These are phyloP conservation scores for Rhododendron simsii DNA, from an alignment of 148 eudicot genomes.

Conservation along the genomic window DNA sequence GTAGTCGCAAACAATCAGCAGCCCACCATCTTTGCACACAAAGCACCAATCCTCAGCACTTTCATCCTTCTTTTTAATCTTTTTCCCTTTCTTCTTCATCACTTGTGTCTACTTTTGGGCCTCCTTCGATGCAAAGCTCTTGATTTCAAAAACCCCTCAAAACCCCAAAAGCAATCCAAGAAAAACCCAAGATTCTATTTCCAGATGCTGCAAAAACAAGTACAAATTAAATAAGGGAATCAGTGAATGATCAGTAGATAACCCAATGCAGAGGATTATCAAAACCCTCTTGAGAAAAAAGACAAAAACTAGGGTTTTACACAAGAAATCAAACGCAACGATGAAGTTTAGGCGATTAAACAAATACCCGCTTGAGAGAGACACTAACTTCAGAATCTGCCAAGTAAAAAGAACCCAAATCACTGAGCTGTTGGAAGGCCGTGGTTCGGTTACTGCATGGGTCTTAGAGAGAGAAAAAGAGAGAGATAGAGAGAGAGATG, in stretches of 20 bases:
- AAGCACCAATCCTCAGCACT: constrained; percentile 69
- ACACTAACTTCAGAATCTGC: background rate
- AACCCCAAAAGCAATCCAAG: background rate
- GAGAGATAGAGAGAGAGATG: background rate
- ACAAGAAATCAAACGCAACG: background rate
- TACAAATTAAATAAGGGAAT: background rate
- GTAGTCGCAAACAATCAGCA: constrained; percentile 60
- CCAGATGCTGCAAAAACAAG: background rate
- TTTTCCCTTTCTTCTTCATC: constrained; percentile 17
- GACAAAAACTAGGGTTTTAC: background rate
- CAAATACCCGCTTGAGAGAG: background rate
- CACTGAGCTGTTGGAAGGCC: background rate
- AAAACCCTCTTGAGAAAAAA: background rate
- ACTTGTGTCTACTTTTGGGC: background rate
- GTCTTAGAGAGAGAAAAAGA: background rate
- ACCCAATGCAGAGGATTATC: background rate
- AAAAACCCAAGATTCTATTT: background rate
- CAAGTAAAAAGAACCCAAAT: background rate
- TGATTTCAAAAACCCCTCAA: background rate
- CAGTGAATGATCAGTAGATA: background rate
- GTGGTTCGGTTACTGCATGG: background rate
- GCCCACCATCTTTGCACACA: constrained; percentile 78
- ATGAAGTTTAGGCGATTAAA: background rate
- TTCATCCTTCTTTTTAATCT: constrained; percentile 21
- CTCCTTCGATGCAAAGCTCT: background rate